Conservation (phyloP, 2,329 filamentous ascomycete species). For the Phyllosticta paracitricarpa region DNA sequence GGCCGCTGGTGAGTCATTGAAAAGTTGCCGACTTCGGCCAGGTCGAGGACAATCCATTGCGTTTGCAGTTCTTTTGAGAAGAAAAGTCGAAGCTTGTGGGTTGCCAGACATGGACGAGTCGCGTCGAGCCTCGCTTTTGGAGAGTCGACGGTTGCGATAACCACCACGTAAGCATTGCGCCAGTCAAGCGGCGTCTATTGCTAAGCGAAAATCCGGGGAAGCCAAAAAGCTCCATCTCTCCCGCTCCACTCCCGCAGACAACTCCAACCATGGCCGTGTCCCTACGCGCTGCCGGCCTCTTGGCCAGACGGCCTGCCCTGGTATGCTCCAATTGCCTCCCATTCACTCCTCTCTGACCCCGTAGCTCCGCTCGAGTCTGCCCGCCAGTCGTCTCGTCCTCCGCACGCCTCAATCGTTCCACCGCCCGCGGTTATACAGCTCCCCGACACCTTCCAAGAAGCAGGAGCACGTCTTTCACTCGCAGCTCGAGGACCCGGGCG, state of each 20-base stretch:
- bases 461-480: slow-evolving; percentile 44
- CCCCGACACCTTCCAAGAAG: slow-evolving; percentile 19
- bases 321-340: slow-evolving; percentile 17
- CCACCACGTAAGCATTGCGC: neutral
- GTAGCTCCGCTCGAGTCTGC: slow-evolving; percentile 3
- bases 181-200: slow-evolving; percentile 6
- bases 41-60: neutral
- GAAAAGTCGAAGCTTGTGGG: neutral
- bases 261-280: slow-evolving; percentile 25
- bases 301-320: slow-evolving; percentile 21
- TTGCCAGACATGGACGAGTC: neutral
- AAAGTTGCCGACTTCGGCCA: slow-evolving; percentile 3
- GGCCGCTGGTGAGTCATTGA: neutral
- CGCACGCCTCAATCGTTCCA: slow-evolving; percentile 1
- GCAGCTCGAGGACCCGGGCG: slow-evolving; percentile 47
- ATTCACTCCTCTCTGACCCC: neutral
- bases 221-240: slow-evolving; percentile 5
- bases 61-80: neutral
- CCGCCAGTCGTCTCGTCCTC: neutral
- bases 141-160: neutral
- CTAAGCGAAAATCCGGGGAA: slow-evolving; percentile 11
- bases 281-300: slow-evolving; percentile 23
- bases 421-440: slow-evolving; percentile 15
- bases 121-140: neutral
- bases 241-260: neutral